Evolutionary conservation across 1,139 yeast genomes (phyloP).

Genomic region (Blastobotrys arbuscula): DNA sequence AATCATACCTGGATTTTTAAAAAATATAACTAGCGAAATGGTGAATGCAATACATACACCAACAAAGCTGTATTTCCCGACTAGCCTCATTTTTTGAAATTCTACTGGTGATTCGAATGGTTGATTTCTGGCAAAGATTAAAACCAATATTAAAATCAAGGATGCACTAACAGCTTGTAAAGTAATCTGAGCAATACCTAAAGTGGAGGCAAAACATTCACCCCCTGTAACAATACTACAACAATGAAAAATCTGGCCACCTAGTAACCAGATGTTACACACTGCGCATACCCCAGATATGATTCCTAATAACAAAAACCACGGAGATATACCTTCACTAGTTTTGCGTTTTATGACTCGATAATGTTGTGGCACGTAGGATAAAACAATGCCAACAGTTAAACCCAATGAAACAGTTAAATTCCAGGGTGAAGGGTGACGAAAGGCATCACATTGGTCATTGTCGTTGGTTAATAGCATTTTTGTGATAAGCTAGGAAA

Average conservation of each 20-base stretch:
- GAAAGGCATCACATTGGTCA: conserved; percentile 17
- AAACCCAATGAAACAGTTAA: conserved; percentile 48
- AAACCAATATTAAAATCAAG: conserved; percentile 37
- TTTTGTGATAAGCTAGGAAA: not conserved
- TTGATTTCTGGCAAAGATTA: conserved; percentile 15
- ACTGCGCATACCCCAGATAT: conserved; percentile 66
- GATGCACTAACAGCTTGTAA: conserved; percentile 63
- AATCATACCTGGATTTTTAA: conserved; percentile 17
- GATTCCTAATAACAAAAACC: conserved; percentile 66
- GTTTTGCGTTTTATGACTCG: conserved; percentile 54
- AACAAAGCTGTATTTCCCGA: conserved; percentile 22
- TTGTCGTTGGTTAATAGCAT: not conserved
- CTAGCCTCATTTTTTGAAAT: conserved; percentile 22
- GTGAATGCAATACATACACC: conserved; percentile 25
- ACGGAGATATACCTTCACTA: conserved; percentile 76
- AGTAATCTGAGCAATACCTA: conserved; percentile 66
- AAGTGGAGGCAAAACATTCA: conserved; percentile 64
- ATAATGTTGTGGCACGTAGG: conserved; percentile 72
- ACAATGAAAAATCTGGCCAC: conserved; percentile 37
- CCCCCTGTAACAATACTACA: conserved; percentile 37
- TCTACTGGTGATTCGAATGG: conserved; percentile 25
- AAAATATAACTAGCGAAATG: conserved; percentile 22
- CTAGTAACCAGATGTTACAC: conserved; percentile 59
- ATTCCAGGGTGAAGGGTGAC: conserved; percentile 30
- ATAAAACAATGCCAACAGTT: conserved; percentile 63